Evolutionary conservation across 805 yeast genomes (phyloP), one percentile per base, ranked within the genome.

Genomic region (Saccharomycopsis javanensis): DNA sequence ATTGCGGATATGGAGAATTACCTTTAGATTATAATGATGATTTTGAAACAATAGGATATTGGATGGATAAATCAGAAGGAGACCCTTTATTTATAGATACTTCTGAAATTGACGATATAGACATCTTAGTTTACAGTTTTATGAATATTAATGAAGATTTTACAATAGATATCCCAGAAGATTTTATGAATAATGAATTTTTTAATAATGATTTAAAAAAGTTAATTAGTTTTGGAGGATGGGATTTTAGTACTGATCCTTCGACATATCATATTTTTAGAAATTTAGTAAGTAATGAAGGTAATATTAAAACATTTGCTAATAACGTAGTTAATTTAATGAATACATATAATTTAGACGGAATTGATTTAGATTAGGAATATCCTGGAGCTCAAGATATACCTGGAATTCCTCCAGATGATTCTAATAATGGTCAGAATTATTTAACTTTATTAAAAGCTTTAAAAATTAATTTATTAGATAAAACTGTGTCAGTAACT

Each of bases 351-450:
- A 83, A 86, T 0, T 82, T 92, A 64, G 97, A 94, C 67, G 98
- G 99, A 0, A 71, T 92, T 50, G 98, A 94, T 68, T 71, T 92
- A 30, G 99, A 92, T 70, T 92, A 97, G 97, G 98, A 92, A 69
- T 92, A 83, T 64, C 96, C 97, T 0, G 66, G 68, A 8, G 73
- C 68, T 11, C 27, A 16, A 51, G 54, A 51, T 20, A 51, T 51
- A 30, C 35, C 28, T 15, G 28, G 42, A 15, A 33, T 25, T 11
- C 33, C 28, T 51, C 28, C 54, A 15, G 28, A 33, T 13, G 27
- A 25, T 51, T 4, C 37, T 10, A 18, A 13, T 34, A 20, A 51
- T n/a, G 54, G 54, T n/a, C 15, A 51, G 16, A 51, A 28, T 28
- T 51, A n/a, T 18, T 51, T 51, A 27, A 11, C 11, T 18, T 33